Conservation (phyloP, 768 basidiomycete species). For the Mycena chlorophos region DNA sequence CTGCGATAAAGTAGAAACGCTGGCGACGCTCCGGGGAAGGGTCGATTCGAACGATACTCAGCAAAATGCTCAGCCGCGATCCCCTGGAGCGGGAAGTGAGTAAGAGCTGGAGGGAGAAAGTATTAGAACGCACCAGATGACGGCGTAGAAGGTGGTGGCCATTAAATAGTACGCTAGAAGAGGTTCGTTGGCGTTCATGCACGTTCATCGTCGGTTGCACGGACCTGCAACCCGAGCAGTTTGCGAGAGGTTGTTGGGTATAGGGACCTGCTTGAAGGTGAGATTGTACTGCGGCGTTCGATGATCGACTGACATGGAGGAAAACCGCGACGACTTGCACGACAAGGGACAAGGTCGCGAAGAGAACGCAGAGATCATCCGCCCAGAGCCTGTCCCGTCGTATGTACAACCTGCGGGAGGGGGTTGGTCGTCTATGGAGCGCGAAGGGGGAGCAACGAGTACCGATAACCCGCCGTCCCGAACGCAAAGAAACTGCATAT, state of each 20-base stretch:
- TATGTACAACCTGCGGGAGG: background rate
- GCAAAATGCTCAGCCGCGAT: conserved; percentile 52
- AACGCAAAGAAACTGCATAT: conserved; percentile 4
- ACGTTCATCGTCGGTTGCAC: background rate
- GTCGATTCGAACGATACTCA: conserved; percentile 55
- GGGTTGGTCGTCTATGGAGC: background rate
- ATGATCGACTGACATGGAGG: conserved; percentile 1
- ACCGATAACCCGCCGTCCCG: background rate
- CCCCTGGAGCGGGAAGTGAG: conserved; percentile 33
- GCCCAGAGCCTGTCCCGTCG: conserved; percentile 1
- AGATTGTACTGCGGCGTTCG: background rate
- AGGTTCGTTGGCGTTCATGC: background rate
- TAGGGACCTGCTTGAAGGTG: conserved; percentile 6
- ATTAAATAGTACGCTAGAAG: conserved; percentile 35
- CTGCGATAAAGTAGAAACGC: conserved; percentile 31
- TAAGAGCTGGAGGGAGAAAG: background rate
- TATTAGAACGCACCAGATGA: conserved; percentile 35
- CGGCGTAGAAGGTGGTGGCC: conserved; percentile 38
- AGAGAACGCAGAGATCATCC: conserved; percentile 3
- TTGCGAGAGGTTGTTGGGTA: conserved; percentile 8
- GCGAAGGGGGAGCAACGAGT: background rate
- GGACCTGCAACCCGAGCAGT: conserved; percentile 15
- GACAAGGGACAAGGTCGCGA: conserved; percentile 3
- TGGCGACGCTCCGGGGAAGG: conserved; percentile 32
- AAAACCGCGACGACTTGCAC: conserved; percentile 7